These are phyloP conservation scores for Fusarium acutatum DNA, from an alignment of 2,329 filamentous ascomycete genomes.

Conservation along the genomic window DNA sequence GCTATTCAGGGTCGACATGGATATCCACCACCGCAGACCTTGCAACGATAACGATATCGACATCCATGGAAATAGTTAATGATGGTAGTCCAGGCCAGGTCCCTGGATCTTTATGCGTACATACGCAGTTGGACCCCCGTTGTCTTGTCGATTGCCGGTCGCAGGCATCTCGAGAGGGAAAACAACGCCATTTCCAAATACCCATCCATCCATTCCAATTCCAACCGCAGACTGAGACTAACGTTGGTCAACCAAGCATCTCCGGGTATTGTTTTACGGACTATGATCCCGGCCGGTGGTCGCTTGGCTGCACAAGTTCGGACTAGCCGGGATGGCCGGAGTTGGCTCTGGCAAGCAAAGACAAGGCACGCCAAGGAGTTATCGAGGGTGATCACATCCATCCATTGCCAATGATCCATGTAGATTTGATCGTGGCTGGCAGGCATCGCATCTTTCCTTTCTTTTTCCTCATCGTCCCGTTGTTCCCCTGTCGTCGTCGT, in stretches of 20 bases:
- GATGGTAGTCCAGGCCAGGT: not conserved
- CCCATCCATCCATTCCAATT: constrained; percentile 2
- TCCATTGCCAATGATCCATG: not conserved
- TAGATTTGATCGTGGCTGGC: constrained; percentile 16
- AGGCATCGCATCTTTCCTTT: not conserved
- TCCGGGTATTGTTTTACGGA: constrained; percentile 18
- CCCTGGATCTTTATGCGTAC: not conserved
- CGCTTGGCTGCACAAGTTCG: constrained; percentile 31
- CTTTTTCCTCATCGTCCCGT: constrained; percentile 12
- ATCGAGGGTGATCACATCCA: not conserved
- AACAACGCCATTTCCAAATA: constrained; percentile 26
- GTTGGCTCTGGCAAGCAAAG: not conserved
- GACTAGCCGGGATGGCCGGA: constrained; percentile 16
- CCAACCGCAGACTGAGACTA: not conserved
- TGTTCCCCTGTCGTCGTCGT: not conserved
- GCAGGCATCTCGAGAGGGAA: constrained; percentile 17
- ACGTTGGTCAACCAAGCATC: not conserved
- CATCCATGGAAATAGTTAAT: not conserved
- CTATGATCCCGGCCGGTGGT: constrained; percentile 24
- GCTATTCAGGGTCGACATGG: not conserved
- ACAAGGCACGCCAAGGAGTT: not conserved
- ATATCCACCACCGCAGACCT: constrained; percentile 5
- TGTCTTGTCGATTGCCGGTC: constrained; percentile 17
- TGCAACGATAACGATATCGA: not conserved
- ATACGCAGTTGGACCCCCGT: constrained; percentile 9